Base-by-base conservation (phyloP, 2,329 filamentous ascomycete genomes). In the Aspergillus persii region DNA sequence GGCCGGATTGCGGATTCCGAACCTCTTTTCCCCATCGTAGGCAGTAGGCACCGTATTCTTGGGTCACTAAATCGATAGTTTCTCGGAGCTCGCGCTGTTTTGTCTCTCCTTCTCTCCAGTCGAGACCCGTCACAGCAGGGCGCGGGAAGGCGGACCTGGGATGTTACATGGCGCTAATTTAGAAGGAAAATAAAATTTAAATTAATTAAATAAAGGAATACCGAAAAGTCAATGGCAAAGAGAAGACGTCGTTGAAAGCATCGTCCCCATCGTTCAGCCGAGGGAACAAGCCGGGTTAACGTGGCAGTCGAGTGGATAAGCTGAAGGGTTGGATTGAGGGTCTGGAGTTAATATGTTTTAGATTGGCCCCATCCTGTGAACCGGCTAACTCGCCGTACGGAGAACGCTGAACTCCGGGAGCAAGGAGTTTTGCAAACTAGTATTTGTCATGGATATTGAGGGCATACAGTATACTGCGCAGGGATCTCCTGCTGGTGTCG, bases 221-320 rank as follows among this genome's bases (percentile, higher is more conserved):
- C 18, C 18, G 18, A 23, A 23, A 23, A 23, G 18, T 23, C 18
- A 23, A 12, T 36, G 9, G 9, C 15, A 36, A 9, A 36, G 33
- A 36, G 33, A 8, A 36, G 33, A 15, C 33, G 33, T 36, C 33
- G 33, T 31, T 2, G 8, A 41, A n/a, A 12, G 36, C 15, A 41
- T 12, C n/a, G 36, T 46, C 51, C n/a, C 51, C 51, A 53, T 53
- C 36, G 51, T 53, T 53, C 51, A 33, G 44, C 44, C 44, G 44
- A 41, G 36, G 36, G 44, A 47, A 23, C 3, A 31, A 41, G 15
- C 15, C 36, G n/a, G 44, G 18, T 27, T 11, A 53, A 53, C 51
- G 51, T 53, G 51, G 51, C 51, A 53, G 8, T 11, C 23, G 18
- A 41, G 51, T 53, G 51, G 51, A 30, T 53, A 53, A 44, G 51